A percentile compares a stretch with the other conserved stretches of the same genome.
Conservation (phyloP, 495 filamentous ascomycete genomes). For the Immersiella caudata region DNA sequence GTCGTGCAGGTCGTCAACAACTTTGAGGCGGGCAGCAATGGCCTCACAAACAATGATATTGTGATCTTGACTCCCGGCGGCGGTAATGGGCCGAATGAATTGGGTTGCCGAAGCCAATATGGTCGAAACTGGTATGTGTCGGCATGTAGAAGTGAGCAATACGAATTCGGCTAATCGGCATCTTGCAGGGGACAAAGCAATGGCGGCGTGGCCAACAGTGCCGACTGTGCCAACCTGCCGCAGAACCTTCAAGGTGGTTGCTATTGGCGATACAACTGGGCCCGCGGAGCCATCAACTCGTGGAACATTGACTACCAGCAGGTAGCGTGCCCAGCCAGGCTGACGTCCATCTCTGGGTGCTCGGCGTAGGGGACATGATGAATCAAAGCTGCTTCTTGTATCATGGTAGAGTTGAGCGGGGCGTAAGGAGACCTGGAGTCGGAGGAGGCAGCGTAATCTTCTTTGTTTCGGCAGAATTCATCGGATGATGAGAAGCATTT, state of each 20-base stretch:
- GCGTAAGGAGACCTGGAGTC: too few relatives aligned
- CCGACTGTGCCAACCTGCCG: conserved; percentile 2
- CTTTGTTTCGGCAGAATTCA: too few relatives aligned
- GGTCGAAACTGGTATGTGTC: conserved; percentile 21
- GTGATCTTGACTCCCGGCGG: conserved; percentile 26
- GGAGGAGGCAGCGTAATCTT: too few relatives aligned
- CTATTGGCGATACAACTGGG: conserved; percentile 17
- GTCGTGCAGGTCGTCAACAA: conserved; percentile 26
- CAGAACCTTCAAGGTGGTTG: conserved; percentile 11
- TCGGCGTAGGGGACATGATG: not conserved
- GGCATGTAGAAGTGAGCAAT: too few relatives aligned
- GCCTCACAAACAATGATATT: conserved; percentile 18
- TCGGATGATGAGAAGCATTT: too few relatives aligned
- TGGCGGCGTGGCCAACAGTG: not conserved
- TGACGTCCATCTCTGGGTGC: conserved; percentile 16
- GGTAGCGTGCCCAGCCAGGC: conserved; percentile 10
- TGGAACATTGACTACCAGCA: conserved; percentile 16
- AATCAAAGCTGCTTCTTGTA: not conserved
- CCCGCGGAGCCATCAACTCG: conserved; percentile 5
- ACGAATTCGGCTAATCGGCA: not conserved
- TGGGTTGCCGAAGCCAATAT: conserved; percentile 24
- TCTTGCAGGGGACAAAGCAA: not conserved
- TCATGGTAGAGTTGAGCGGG: too few relatives aligned
- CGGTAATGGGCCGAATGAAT: conserved; percentile 20
- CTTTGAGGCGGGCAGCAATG: not conserved